Base-by-base conservation (phyloP, 768 basidiomycete genomes). In the Kwoniella sp. region DNA sequence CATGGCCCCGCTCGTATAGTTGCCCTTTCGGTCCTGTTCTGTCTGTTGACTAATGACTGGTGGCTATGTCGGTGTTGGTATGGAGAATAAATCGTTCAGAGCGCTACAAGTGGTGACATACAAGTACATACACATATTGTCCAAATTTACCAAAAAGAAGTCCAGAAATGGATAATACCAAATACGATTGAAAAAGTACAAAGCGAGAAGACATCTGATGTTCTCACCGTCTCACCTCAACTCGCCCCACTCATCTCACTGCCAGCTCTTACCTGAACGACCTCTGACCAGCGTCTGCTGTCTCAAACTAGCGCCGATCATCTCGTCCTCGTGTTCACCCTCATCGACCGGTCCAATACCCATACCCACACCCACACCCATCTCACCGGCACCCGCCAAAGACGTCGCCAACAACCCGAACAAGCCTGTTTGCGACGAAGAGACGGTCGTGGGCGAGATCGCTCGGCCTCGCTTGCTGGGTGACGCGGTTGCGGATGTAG, bases 241-340 rank as follows among this genome's bases (percentile, higher is more conserved):
- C 5, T 34, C 34, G 34, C 34, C 3, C 38, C 61, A 20, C 41
- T 63, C 37, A 12, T 26, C 31, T 52, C 37, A 60, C 25, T 57
- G 3, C 56, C 58, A 60, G 30, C 53, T 26, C 29, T 55, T 62
- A 30, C 61, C 50, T 1, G 29, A 25, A 11, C 61, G 15, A 11
- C 58, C 8, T 13, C 66, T 48, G 11, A 37, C 51, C 60, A 62
- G 9, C 8, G 30, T 26, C 31, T 30, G 9, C 52, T 64, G 58
- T 28, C 67, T 59, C 29, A 64, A 48, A 38, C 57, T 54, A 22
- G 66, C 61, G 1, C 58, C 62, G 15, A 45, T 53, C 58, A 64
- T 28, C 25, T 68, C 63, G 29, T 68, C 67, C 26, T 64, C 67
- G 13, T 64, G 51, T 37, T 52, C 58, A 11, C 56, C 58, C 31